These are phyloP conservation scores for Paralagenidium karlingii DNA, from an alignment of 352 stramenopile species.

Conservation along the genomic window DNA sequence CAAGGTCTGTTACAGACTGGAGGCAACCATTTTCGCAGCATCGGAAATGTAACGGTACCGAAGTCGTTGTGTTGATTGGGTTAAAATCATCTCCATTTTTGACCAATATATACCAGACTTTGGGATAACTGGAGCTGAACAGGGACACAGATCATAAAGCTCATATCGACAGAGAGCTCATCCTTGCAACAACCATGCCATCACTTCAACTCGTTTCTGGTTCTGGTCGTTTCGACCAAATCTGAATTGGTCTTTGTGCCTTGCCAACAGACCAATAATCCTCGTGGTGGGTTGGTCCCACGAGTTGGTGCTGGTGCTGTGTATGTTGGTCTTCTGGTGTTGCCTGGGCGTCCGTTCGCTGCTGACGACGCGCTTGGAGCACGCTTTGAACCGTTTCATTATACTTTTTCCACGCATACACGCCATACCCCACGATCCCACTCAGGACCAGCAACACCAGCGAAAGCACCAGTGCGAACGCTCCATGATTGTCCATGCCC, in stretches of 20 bases:
- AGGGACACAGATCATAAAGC: too few species aligned
- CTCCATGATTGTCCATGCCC: constrained; percentile 1
- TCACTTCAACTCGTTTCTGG: too few species aligned
- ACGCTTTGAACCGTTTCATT: constrained; percentile 13
- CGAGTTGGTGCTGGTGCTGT: neutral
- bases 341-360: constrained; percentile 7
- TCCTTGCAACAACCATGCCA: too few species aligned
- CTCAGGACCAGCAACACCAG: constrained; percentile 15
- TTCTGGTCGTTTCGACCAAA: neutral
- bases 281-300: neutral
- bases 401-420: constrained; percentile 20
- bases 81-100: too few species aligned
- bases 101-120: constrained; percentile 4
- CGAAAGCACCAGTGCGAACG: constrained; percentile 13
- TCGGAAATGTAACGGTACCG: too few species aligned
- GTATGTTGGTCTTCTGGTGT: constrained; percentile 10
- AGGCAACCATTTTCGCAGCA: too few species aligned
- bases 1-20: too few species aligned
- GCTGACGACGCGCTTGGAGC: constrained; percentile 10
- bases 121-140: constrained; percentile 6
- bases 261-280: constrained; percentile 6
- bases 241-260: neutral
- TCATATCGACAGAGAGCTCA: too few species aligned
- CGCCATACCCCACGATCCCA: constrained; percentile 11
- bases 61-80: too few species aligned